phyloP scores from a whole-genome alignment of 176 grass and related monocot genomes.

The Zoysia japonica region DNA sequence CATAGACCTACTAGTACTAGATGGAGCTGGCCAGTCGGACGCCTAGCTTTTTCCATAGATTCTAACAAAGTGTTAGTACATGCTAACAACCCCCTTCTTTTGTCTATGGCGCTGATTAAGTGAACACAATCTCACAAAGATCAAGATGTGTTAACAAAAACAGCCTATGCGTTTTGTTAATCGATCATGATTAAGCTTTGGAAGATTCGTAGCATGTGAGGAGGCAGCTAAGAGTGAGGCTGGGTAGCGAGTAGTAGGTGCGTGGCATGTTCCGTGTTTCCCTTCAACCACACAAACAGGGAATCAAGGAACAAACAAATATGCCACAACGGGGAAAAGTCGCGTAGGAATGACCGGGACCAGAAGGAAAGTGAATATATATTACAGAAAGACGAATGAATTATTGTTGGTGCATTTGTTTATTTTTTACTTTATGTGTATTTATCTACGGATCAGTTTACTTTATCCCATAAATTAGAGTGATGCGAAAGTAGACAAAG shows the following conservation, averaged over 20 bases:
- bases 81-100: not conserved
- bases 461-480: not conserved
- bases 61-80: not conserved
- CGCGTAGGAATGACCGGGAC: not conserved
- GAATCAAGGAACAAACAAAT: slow-evolving; percentile 8
- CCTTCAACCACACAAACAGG: slow-evolving; percentile 41
- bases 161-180: slow-evolving; percentile 22
- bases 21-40: no score
- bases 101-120: not conserved
- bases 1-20: no score
- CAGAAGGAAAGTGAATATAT: not conserved
- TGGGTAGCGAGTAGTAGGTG: slow-evolving; percentile 16
- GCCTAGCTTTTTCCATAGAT: no score
- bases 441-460: not conserved
- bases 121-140: slow-evolving; percentile 6
- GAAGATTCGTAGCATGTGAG: slow-evolving; percentile 40
- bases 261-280: slow-evolving; percentile 44
- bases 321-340: not conserved
- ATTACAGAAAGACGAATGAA: not conserved
- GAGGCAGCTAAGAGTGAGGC: slow-evolving; percentile 24
- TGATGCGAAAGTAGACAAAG: not conserved
- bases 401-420: not conserved
- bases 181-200: slow-evolving; percentile 19
- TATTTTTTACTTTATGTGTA: not conserved
- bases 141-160: slow-evolving; percentile 25